Evolutionary conservation across 176 grass and related monocot species (phyloP), one percentile per base, ranked within the genome.

Genomic region (Oryza coarctata): DNA sequence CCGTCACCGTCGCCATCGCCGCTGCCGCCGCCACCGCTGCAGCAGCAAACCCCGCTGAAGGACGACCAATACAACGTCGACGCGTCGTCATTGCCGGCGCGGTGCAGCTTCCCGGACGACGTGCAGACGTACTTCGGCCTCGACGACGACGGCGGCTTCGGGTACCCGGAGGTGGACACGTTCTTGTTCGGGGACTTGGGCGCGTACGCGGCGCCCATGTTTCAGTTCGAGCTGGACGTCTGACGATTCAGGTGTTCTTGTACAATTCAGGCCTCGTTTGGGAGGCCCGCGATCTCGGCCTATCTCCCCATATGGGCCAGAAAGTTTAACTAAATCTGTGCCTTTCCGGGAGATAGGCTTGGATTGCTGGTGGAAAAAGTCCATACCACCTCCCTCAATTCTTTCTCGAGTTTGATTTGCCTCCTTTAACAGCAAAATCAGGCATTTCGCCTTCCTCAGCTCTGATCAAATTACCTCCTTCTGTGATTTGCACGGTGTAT

Each of bases 31-130:
- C 18, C 15, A 5, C 65, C 55, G 14, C n/a, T 38, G 32, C 32
- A 39, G 23, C 65, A 28, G 39, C 38, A 50, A 12, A 9, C 68
- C 14, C 8, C 18, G 7, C 15, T 20, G 22, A 58, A n/a, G 18
- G 52, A 58, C 18, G 52, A 58, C 12, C 28, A 79, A 15, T n/a
- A 67, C 12, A 34, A 27, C 20, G 7, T 0, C 2, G 34, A 33
- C 1, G 2, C 65, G 18, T 68, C 84, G 47, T 12, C 68, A 26
- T 34, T 29, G 0, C 7, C 18, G 4, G 47, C 47, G 47, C 7
- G 17, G 17, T 88, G 94, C 39, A 80, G 83, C 83, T 94, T 97
- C 45, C 94, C 94, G 13, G 85, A 97, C 13, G 87, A 92, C 78
- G 85, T 94, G 82, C 89, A 94, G 70, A 90, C 91, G 6, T 88